Base-by-base conservation (phyloP, 129 eudicot genomes). In the Flaveria trinervia region DNA sequence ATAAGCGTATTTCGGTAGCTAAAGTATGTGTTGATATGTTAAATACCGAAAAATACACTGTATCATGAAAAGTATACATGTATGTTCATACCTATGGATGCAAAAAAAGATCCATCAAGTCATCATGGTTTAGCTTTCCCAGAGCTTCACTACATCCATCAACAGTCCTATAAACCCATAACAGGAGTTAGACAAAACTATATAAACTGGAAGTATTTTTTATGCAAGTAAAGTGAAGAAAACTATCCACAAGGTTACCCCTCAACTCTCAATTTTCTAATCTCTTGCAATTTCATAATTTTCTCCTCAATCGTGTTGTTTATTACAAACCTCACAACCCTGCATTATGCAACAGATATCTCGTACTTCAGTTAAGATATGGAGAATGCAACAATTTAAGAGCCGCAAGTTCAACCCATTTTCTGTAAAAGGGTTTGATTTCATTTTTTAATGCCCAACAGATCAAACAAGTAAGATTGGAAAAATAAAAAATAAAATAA, bases 231-330 rank as follows among this genome's bases (percentile, higher is more conserved):
- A 13, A 25, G 11, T 9, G 64, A 39, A 26, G 72, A 11, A 50
- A 59, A 54, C 57, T 46, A 16, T 10, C 22, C 11, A 56, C 18
- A 26, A 75, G 82, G 23, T 84, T 82, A 93, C 98, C 98, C 98
- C 84, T 93, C 97, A 67, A 90, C 90, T 9, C 87, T 91, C 57
- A 88, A 74, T 81, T 88, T 91, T 83, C 91, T 93, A 84, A 87
- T 93, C 85, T 90, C 97, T 83, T 93, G 98, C 85, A 90, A 74
- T 84, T 82, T 84, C 78, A 93, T 75, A 72, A 93, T 93, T 57
- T 95, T 84, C 88, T 93, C 92, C 85, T 93, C 98, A 16, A 93
- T 77, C 15, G 98, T 93, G 72, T 87, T 73, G 79, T 93, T 88
- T 55, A 93, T 93, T 17, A 93, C 70, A 81, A 93, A 93, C 77